Base-by-base conservation (phyloP, 208 protist species). In the Novymonas esmeraldas region DNA sequence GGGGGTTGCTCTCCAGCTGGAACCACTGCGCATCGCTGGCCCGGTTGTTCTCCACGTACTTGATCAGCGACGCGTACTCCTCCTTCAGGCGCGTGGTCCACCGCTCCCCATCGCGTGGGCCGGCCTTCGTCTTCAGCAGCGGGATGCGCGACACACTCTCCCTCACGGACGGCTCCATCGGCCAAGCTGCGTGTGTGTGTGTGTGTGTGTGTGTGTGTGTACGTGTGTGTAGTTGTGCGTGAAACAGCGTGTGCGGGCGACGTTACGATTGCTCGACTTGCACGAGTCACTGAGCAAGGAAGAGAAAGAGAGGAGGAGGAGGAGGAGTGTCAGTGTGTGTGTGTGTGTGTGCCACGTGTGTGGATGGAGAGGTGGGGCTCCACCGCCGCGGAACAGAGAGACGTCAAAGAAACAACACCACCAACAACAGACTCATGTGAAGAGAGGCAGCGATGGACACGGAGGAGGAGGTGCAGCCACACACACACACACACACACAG, bases 31-130 rank as follows among this genome's bases (percentile, higher is more conserved):
- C 86, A 64, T 98, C 98, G 51, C 57, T 90, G 29, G 90, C 92
- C 77, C 99, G 99, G 82, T 98, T 99, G 71, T 94, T 90, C 75
- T 99, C 87, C 18, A 99, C 90, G 65, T 98, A 98, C 70, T 93
- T 80, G 70, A 99, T 99, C 6, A 99, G 82, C 18, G 95, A 96
- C 10, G 74, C 81, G 78, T 98, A 98, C 76, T 99, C 98, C 85
- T 99, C 98, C 84, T 99, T 99, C n/a, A 99, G 83, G 0, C 98
- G 84, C 64, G 93, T 84, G 6, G 90, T 93, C 98, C 98, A 99
- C 58, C 92, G 70, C 26, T 98, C 97, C 39, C 87, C 93, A 59
- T 99, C 98, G 29, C 96, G 87, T 6, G 98, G 98, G 2, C 97
- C 97, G 2, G 98, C 97, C 57, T 95, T 97, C 0, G 95, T 87